Base-by-base conservation (phyloP, 139 green algal genomes). In the Auxenochlorella pyrenoidosa region DNA sequence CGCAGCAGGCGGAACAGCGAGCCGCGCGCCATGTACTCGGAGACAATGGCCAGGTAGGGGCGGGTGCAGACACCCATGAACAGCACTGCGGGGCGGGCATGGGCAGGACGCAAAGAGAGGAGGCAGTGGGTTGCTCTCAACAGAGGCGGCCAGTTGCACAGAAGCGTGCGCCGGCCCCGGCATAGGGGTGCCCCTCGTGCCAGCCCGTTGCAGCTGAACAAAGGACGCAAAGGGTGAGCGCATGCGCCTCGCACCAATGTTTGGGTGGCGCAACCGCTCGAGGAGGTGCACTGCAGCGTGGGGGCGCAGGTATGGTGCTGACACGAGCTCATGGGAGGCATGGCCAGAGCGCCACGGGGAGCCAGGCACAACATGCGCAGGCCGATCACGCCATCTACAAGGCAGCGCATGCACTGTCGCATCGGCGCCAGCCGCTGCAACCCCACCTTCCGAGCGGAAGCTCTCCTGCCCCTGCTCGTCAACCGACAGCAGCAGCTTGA, bases 41-140 rank as follows among this genome's bases (percentile, higher is more conserved):
- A 95, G 40, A 97, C 88, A 60, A 97, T 97, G 84, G 85, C 90
- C 60, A 97, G 90, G 81, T 91, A n/a, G 5, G 90, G 91, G 65
- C 79, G 84, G 2, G 81, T 88, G 81, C 75, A 87, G 59, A 96
- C n/a, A 43, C 75, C 38, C 36, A 77, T 77, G 71, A 51, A 47
- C 2, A 77, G 36, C 18, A 51, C 24, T 75, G 68, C 68, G 32
- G n/a, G 24, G n/a, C 36, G 63, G 24, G 59, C 59, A 68, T 28
- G 21, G 59, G 21, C 10, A 32, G 59, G 19, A 30, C 59, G 24
- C 59, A 68, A 12, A 3, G 22, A 28, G 59, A 3, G 21, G 47
- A 54, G 47, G 47, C 6, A 12, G 59, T 3, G 22, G 24, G 59
- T 30, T 30, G n/a, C n/a, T n/a, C n/a, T n/a, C n/a, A n/a, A n/a